Evolutionary conservation across 2,329 filamentous ascomycete species (phyloP).

Genomic region (Pseudofabraea citricarpa): DNA sequence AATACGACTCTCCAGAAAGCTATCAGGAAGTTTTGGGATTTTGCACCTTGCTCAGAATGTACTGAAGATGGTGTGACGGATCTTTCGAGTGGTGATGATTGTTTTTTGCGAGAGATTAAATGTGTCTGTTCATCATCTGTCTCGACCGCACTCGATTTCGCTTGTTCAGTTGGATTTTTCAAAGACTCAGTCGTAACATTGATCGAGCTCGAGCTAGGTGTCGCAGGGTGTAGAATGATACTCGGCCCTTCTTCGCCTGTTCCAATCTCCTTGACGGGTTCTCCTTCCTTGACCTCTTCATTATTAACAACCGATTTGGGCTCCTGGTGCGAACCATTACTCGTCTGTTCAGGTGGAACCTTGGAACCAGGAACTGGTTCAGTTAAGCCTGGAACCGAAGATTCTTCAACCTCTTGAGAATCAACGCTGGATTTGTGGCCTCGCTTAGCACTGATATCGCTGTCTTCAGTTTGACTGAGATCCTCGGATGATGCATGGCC

Average conservation of each 20-base stretch:
- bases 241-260: slow-evolving; percentile 11
- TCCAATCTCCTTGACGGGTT: slow-evolving; percentile 4
- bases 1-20: slow-evolving; percentile 29
- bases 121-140: slow-evolving; percentile 10
- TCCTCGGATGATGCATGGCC: background rate
- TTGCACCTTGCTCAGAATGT: slow-evolving; percentile 18
- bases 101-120: slow-evolving; percentile 18
- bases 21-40: slow-evolving; percentile 22
- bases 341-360: background rate
- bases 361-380: background rate
- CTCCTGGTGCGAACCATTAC: background rate
- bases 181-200: background rate
- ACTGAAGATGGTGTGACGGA: slow-evolving; percentile 24
- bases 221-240: slow-evolving; percentile 18
- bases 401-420: background rate
- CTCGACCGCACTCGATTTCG: slow-evolving; percentile 18
- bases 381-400: background rate
- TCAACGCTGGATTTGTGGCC: background rate
- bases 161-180: slow-evolving; percentile 11
- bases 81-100: slow-evolving; percentile 15
- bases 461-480: background rate
- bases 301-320: slow-evolving; percentile 9
- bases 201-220: slow-evolving; percentile 11
- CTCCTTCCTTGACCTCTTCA: slow-evolving; percentile 1
- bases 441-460: background rate